A percentile compares a stretch with the other conserved stretches of the same genome.
phyloP scores from a whole-genome alignment of 2,329 filamentous ascomycete genomes.

The Intubia oerlemansii region DNA sequence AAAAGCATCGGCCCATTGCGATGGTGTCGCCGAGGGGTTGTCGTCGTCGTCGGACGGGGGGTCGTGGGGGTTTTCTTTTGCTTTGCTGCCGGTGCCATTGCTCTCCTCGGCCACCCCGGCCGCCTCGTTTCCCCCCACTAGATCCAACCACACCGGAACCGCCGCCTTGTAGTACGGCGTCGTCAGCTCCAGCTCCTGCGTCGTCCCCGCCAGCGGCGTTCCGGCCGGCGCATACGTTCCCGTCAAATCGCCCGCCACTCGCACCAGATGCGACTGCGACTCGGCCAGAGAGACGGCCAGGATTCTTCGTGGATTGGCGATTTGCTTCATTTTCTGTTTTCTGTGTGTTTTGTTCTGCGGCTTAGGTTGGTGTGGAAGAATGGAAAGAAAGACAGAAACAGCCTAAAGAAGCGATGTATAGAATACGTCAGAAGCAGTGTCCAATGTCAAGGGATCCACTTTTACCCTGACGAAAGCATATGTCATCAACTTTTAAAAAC shows the following conservation, averaged over 20 bases:
- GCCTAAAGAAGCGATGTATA: no score
- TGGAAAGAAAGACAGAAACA: no score
- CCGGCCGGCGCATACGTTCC: conserved; percentile 16
- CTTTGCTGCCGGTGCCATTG: not conserved
- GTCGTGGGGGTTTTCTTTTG: not conserved
- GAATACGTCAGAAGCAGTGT: no score
- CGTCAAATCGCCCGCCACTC: conserved; percentile 34
- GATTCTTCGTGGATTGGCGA: conserved; percentile 29
- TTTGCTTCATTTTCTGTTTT: no score
- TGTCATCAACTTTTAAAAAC: no score
- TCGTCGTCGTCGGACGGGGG: not conserved
- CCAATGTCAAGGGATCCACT: no score
- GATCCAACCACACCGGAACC: conserved; percentile 46
- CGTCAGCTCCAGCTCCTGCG: conserved; percentile 30
- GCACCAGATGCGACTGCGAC: conserved; percentile 23
- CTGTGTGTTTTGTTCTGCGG: no score
- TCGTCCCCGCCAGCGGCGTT: conserved; percentile 30
- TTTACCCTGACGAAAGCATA: no score
- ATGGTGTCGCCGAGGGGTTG: conserved; percentile 9
- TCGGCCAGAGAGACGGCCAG: conserved; percentile 31
- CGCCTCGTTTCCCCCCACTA: conserved; percentile 10
- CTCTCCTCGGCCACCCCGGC: not conserved
- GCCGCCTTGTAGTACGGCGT: conserved; percentile 40
- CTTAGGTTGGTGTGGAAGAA: no score
- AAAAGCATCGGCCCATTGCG: conserved; percentile 36